Evolutionary conservation across 495 filamentous ascomycete species (phyloP), one percentile per base, ranked within the genome.

Genomic region (Staphylotrichum tortipilum): DNA sequence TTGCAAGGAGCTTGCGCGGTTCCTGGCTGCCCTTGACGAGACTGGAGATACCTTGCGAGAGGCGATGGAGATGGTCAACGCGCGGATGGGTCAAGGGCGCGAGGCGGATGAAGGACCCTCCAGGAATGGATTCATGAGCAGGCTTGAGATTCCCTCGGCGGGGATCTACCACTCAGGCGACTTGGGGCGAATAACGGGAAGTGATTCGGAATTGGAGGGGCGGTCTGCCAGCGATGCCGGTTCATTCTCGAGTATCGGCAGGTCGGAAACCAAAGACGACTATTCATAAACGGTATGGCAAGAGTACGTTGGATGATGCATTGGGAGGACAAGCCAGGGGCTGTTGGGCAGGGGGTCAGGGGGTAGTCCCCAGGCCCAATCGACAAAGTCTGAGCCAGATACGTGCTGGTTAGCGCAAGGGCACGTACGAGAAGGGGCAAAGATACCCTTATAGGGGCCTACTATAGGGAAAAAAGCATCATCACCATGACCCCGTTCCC

Each of bases 1-100:
- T 5, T 97, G 94, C 65, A 94, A 89, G 54, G 94, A 99, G 61
- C 72, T 99, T 3, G 89, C 90, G 21, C 70, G 94, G 26, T 99
- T 99, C 64, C 68, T 99, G 42, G 87, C 91, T 37, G 92, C 92
- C 2, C 78, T 99, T 46, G 94, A 99, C 63, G 80, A 85, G 55
- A 85, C 79, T 4, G 92, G 92, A 0, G 80, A 82, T 43, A 94
- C 88, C 36, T 70, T 99, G 19, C 78, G 81, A 39, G 79, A 87
- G 52, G 88, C 87, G 0, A 78, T 96, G 61, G 78, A 82, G 50
- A 70, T 85, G 57, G 84, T 89, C 2, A 82, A 81, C 39, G 59
- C 79, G 14, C 68, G 70, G 35, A 70, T 72, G 28, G 70, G 71
- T 4, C 61, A 70, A 12, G 71, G 62, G 15, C 39, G 55, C 15